Evolutionary conservation across 306 rosid genomes (phyloP), one percentile per base, ranked within the genome.

Genomic region (Vigna reflexopilosa): DNA sequence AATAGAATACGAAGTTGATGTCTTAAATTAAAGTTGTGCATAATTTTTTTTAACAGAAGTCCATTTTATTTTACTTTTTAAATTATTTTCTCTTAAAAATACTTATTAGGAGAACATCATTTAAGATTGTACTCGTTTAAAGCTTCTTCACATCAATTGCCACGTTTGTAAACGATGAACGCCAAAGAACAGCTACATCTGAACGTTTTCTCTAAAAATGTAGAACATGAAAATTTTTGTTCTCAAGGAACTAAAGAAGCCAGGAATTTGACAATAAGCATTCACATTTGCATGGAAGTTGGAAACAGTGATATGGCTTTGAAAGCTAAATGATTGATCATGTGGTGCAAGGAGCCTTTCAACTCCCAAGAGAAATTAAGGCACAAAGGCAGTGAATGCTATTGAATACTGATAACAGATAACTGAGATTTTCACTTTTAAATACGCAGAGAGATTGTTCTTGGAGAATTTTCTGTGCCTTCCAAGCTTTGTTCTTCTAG

Each of bases 401-500:
- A 36, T 9, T 32, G 26, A 63, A 64, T 59, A 36, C 17, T 80
- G 42, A 38, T 61, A 44, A 16, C 0, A 4, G 49, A 45, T 70
- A 12, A 9, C 45, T 7, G 9, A 12, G 15, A 11, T 11, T 77
- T 66, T 63, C 19, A 22, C 11, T 78, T 59, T 67, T 58, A 75
- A 81, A 10, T 52, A 16, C 12, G 80, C 28, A 62, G 67, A 8
- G 81, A 45, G 62, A 81, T 68, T 38, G 86, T 19, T 67, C 64
- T 73, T 66, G 82, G 26, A 32, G 83, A 34, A 38, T 67, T 71
- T 5, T 79, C 85, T 6, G 66, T 28, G 61, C 16, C 17, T 17
- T 85, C 79, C 44, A 9, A 54, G 28, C 65, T 83, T 38, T 81
- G 85, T 49, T 89, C 98, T 66, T 90, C 86, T 32, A 76, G 85